Percentiles rank a stretch among this genome's conserved stretches.
Evolutionary conservation across 176 grass and related monocot genomes (phyloP).

Genomic region (Coix lacrymajobi): DNA sequence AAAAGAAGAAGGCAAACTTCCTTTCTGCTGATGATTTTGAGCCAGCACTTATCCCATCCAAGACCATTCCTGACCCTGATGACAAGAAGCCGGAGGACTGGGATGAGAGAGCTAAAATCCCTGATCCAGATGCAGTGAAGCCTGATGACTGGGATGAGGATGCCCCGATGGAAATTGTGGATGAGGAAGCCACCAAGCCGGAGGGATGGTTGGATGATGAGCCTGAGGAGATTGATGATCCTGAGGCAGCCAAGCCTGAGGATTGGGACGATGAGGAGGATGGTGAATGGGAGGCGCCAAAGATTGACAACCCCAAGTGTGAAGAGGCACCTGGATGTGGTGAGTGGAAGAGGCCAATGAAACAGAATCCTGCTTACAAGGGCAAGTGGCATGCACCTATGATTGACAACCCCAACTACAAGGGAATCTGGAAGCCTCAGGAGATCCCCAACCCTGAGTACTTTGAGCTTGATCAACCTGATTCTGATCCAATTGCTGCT

Average conservation of each 20-base stretch:
- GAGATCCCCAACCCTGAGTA: conserved; percentile 97
- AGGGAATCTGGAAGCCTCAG: conserved; percentile 96
- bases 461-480: conserved; percentile 79
- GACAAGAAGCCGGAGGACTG: conserved; percentile 99
- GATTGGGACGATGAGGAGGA: conserved; percentile 99
- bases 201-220: conserved; percentile 97
- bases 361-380: conserved; percentile 88
- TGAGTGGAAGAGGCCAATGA: conserved; percentile 97
- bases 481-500: conserved; percentile 75
- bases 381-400: conserved; percentile 93
- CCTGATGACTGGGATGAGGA: conserved; percentile 98
- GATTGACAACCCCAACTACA: conserved; percentile 93
- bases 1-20: conserved; percentile 81
- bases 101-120: conserved; percentile 91
- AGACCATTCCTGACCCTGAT: conserved; percentile 93
- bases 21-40: conserved; percentile 87
- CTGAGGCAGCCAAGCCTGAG: conserved; percentile 80
- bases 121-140: conserved; percentile 71
- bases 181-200: conserved; percentile 83
- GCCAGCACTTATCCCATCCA: conserved; percentile 74
- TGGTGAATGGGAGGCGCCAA: conserved; percentile 90
- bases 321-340: conserved; percentile 90
- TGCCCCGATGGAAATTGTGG: conserved; percentile 87
- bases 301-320: conserved; percentile 94
- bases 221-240: conserved; percentile 91